Evolutionary conservation across 2,329 filamentous ascomycete species (phyloP), one percentile per base, ranked within the genome.

Genomic region (Epichloe amarillans): DNA sequence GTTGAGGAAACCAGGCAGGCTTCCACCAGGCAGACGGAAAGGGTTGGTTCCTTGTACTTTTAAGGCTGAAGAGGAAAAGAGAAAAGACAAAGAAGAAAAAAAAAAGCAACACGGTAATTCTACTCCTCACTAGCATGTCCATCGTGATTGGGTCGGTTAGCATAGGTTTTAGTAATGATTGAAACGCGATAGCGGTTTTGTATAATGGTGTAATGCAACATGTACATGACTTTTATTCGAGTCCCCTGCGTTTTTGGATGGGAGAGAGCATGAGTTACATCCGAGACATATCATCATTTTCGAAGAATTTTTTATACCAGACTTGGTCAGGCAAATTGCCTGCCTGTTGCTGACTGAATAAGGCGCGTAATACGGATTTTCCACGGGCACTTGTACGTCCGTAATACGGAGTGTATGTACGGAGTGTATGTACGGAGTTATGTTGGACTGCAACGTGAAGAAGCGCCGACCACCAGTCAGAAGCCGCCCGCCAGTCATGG

Each of bases 131-230:
- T 43, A 54, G 51, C 44, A 53, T 52, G 45, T 26, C 21, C 10
- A 14, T 37, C 33, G 44, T 37, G 19, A 35, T 26, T 30, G 14
- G 46, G 17, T 37, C 26, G 8, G 15, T 36, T 37, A 23, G 17
- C 46, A 45, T 39, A 61, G 56, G 19, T 57, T 58, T 52, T 38
- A 14, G 30, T 43, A 21, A 64, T 52, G 59, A 58, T 53, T 55
- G 37, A 43, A 40, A 49, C 26, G 46, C 26, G 5, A 26, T 12
- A n/a, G 40, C 36, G 42, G 3, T 36, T 41, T 45, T 52, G 50
- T 46, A 52, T 37, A 3, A 46, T 49, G 42, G 40, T 41, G 12
- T 42, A 49, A 7, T 17, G 39, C 21, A 23, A 30, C 1, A 43
- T 38, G 40, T 36, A 37, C 30, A 35, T 14, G 30, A 33, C 2